Base-by-base conservation (phyloP, 169 alveolate species). In the Plasmodium berghei region DNA sequence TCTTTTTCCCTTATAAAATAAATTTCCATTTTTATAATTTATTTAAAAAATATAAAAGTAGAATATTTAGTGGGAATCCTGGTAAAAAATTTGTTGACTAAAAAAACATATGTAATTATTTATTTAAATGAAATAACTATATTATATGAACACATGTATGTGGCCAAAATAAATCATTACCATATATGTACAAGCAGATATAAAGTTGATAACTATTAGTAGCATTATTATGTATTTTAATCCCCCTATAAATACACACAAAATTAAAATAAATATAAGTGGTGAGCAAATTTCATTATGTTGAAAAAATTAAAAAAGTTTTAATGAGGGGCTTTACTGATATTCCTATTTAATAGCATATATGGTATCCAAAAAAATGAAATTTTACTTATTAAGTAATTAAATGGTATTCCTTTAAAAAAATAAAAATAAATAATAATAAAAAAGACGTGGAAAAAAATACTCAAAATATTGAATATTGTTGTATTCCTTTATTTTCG, bases 361-460 rank as follows among this genome's bases (percentile, higher is more conserved):
- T 80, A 80, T 28, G 90, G 90, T 58, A 80, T 66, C 90, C 90
- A 80, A 48, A 80, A 80, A 70, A 80, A 80, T 22, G 80, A 80
- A 14, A 52, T 42, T 80, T 80, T 80, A 59, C 72, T 66, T 70
- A 55, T 46, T 48, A 80, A 66, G 59, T 80, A 80, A 52, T 80
- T 80, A 58, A 80, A 67, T 26, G 83, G 77, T 9, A 80, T 49
- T 64, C 62, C 90, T 80, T 54, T 22, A 80, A 66, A 77, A 75
- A 67, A 80, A 66, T 56, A 64, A 46, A 77, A 45, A 40, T 10
- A 18, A 46, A 48, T 18, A 28, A 16, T 16, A 46, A 14, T 24
- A 18, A 46, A 67, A 74, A 49, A 63, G 52, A 5, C n/a, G 12
- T 45, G 48, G 40, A 62, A 73, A 34, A 62, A 20, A 49, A 56